Conservation (phyloP, 176 grass and related monocot genomes). For the Rhipidocladum racemiflorum region DNA sequence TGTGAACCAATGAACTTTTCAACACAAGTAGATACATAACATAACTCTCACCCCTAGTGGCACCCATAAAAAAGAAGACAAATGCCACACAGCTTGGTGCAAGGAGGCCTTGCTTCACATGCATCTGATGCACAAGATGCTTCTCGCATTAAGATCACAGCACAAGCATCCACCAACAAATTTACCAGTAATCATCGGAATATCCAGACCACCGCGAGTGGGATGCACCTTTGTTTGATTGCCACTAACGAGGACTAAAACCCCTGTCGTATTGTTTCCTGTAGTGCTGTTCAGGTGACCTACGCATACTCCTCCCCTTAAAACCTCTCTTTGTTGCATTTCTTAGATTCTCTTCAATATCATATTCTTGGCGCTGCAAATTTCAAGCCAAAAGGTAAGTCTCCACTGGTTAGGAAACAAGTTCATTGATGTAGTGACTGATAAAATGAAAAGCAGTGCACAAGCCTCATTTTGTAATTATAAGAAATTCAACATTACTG, state of each 20-base stretch:
- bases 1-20: too few species aligned
- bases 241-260: constrained; percentile 50
- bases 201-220: constrained; percentile 35
- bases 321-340: too few species aligned
- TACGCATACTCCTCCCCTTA: too few species aligned
- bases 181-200: constrained; percentile 50
- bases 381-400: constrained; percentile 22
- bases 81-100: neutral
- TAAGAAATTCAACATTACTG: neutral
- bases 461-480: constrained; percentile 15
- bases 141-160: neutral
- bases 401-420: neutral
- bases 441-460: constrained; percentile 18
- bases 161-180: constrained; percentile 29
- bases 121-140: constrained; percentile 9
- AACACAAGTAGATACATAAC: too few species aligned
- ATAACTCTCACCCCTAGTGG: too few species aligned
- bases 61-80: constrained; percentile 12
- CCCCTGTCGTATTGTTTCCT: constrained; percentile 40
- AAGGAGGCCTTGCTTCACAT: too few species aligned
- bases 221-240: constrained; percentile 40
- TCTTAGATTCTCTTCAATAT: too few species aligned
- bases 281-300: constrained; percentile 45
- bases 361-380: constrained; percentile 80
- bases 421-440: neutral